Conservation (phyloP, 192 early-diverging fungal species). For the Coemansia sp. region DNA sequence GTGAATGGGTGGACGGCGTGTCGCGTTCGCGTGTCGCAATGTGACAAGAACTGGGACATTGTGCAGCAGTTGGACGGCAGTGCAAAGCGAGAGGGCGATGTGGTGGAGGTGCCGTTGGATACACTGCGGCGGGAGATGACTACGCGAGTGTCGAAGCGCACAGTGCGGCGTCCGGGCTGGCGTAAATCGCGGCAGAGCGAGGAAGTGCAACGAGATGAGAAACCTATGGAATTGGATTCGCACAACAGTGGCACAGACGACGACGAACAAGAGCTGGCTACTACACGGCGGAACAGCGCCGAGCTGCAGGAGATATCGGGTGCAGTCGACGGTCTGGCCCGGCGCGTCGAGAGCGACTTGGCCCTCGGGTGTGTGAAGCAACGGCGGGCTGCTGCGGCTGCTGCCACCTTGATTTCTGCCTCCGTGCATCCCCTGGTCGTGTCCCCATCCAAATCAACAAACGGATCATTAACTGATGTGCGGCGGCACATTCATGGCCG, state of each 20-base stretch:
- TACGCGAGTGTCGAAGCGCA: conserved; percentile 9
- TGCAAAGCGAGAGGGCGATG: neutral
- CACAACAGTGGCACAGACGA: conserved; percentile 12
- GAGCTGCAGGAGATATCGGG: conserved; percentile 21
- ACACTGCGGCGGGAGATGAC: conserved; percentile 32
- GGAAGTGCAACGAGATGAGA: neutral
- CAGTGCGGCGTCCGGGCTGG: neutral
- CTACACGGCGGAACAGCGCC: neutral
- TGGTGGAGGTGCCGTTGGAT: conserved; percentile 33
- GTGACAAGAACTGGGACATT: conserved; percentile 23
- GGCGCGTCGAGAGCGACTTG: conserved; percentile 35
- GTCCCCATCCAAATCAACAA: neutral
- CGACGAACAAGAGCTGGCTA: conserved; percentile 5
- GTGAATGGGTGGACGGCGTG: conserved; percentile 70
- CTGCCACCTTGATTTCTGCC: conserved; percentile 28
- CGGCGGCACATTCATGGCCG: conserved; percentile 21
- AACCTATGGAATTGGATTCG: neutral
- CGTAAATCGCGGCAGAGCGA: conserved; percentile 1
- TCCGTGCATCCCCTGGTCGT: neutral
- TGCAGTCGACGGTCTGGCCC: conserved; percentile 38
- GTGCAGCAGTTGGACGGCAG: conserved; percentile 19
- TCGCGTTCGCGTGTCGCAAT: conserved; percentile 36
- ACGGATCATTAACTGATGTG: neutral
- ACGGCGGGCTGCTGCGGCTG: conserved; percentile 32
- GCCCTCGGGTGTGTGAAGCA: conserved; percentile 35